phyloP scores from a whole-genome alignment of 495 filamentous ascomycete genomes.

The Neurospora sp. region DNA sequence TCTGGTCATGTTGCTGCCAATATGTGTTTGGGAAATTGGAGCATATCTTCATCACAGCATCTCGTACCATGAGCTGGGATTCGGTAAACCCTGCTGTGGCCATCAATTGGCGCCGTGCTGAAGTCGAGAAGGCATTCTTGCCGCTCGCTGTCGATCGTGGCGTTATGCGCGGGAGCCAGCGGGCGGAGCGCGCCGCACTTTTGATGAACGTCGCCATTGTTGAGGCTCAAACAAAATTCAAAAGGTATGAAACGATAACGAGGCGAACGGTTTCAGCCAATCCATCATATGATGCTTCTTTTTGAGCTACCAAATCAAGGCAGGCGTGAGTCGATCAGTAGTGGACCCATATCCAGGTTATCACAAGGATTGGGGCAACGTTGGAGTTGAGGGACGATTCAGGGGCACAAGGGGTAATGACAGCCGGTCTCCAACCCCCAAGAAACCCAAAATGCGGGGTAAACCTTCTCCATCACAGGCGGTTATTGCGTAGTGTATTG shows the following conservation, averaged over 20 bases:
- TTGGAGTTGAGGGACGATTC: not conserved
- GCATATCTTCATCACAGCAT: slow-evolving; percentile 60
- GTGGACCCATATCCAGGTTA: not conserved
- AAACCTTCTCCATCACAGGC: not conserved
- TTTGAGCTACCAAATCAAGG: not conserved
- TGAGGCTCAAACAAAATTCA: not conserved
- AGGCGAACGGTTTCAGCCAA: not conserved
- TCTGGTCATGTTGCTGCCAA: slow-evolving; percentile 61
- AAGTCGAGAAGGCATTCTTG: slow-evolving; percentile 13
- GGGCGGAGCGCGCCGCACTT: not conserved
- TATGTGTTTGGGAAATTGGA: slow-evolving; percentile 52
- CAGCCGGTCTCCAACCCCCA: not conserved
- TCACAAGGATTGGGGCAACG: not conserved
- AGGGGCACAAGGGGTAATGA: not conserved
- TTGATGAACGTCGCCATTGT: not conserved
- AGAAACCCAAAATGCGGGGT: not conserved
- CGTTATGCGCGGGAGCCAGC: not conserved
- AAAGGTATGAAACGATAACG: not conserved
- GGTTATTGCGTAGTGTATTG: not conserved
- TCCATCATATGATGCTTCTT: not conserved
- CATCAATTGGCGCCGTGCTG: slow-evolving; percentile 42
- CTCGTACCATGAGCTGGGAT: slow-evolving; percentile 59
- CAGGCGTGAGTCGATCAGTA: not conserved
- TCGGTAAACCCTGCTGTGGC: slow-evolving; percentile 61
- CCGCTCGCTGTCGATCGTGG: not conserved